Percentiles rank a stretch among this genome's conserved stretches.
Evolutionary conservation across 2,329 filamentous ascomycete species (phyloP).

Genomic region (Tothia fuscella): DNA sequence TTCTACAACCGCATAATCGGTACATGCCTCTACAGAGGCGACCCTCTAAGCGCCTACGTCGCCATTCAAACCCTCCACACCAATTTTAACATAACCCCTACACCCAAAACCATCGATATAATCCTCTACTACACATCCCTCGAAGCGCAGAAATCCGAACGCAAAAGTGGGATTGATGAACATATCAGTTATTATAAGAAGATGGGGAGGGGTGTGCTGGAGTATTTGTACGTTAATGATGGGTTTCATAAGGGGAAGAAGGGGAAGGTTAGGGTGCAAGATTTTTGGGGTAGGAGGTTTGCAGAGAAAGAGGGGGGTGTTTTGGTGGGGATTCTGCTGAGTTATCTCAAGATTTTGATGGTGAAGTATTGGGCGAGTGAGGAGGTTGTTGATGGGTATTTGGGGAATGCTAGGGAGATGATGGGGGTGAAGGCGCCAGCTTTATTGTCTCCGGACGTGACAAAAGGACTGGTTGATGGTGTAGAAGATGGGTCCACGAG

Average conservation of each 20-base stretch:
- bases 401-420: neutral
- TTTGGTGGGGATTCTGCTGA: neutral
- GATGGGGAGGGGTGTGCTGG: constrained; percentile 2
- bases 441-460: too few species aligned
- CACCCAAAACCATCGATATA: constrained; percentile 2
- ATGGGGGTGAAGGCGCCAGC: too few species aligned
- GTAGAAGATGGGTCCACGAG: too few species aligned
- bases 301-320: neutral
- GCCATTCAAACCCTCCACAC: constrained; percentile 1
- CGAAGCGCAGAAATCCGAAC: neutral
- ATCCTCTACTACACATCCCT: constrained; percentile 1
- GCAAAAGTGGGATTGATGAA: neutral
- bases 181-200: neutral
- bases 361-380: constrained; percentile 2
- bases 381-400: neutral
- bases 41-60: neutral
- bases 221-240: constrained; percentile 3
- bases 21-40: neutral
- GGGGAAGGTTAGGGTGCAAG: too few species aligned
- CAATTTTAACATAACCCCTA: neutral
- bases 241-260: neutral
- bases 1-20: constrained; percentile 4
- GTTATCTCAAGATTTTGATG: constrained; percentile 1
- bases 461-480: too few species aligned
- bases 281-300: neutral